These are phyloP conservation scores for Chlorella sp. DNA, from an alignment of 139 green algal genomes.

Conservation along the genomic window DNA sequence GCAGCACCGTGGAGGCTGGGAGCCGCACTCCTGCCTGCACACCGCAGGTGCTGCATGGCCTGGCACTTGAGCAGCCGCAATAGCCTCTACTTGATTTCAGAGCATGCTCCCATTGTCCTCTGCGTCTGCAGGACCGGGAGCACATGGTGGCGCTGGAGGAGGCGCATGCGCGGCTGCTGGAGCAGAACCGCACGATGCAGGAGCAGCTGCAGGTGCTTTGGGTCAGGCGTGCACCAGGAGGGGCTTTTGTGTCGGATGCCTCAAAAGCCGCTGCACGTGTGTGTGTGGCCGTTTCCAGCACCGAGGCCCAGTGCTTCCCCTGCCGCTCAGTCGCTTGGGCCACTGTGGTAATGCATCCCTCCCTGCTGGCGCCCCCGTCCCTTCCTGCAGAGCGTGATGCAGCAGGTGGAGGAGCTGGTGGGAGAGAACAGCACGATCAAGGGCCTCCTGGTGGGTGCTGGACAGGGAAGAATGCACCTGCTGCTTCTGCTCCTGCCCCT, in stretches of 20 bases:
- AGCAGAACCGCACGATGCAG: slow-evolving; percentile 32
- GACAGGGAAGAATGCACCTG: too few relatives aligned
- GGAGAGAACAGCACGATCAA: slow-evolving; percentile 36
- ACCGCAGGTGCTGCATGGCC: too few relatives aligned
- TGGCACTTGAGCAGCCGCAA: too few relatives aligned
- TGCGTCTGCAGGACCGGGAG: slow-evolving; percentile 4
- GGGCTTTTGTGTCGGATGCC: too few relatives aligned
- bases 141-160: slow-evolving; percentile 34
- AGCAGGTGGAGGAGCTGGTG: slow-evolving; percentile 10
- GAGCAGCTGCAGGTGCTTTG: slow-evolving; percentile 4
- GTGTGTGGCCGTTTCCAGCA: background rate
- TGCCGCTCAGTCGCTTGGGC: background rate
- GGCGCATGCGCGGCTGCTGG: slow-evolving; percentile 17
- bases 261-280: background rate
- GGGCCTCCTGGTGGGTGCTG: background rate
- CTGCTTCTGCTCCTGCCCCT: too few relatives aligned
- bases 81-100: too few relatives aligned
- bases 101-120: too few relatives aligned
- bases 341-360: too few relatives aligned
- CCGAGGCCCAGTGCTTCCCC: background rate
- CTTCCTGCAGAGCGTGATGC: slow-evolving; percentile 14
- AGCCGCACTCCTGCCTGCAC: too few relatives aligned
- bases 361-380: background rate
- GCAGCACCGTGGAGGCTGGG: too few relatives aligned
- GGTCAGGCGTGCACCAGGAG: background rate